phyloP scores from a whole-genome alignment of 2,329 filamentous ascomycete species.

The Neurospora sp. region DNA sequence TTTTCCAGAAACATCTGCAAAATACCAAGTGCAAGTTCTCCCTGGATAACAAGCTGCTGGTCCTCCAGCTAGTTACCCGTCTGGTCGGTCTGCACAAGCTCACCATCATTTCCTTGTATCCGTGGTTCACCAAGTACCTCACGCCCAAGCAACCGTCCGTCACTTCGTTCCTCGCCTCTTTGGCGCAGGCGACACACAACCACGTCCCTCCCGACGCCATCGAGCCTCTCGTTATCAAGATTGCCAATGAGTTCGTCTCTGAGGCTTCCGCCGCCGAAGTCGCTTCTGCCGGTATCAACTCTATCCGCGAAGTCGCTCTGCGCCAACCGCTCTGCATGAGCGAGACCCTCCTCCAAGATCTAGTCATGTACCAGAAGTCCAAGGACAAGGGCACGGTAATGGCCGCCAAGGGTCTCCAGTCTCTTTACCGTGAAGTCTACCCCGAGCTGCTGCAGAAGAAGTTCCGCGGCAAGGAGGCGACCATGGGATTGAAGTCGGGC shows the following conservation, averaged over 20 bases:
- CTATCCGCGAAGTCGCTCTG: slow-evolving; percentile 87
- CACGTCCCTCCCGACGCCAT: slow-evolving; percentile 87
- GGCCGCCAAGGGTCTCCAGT: slow-evolving; percentile 86
- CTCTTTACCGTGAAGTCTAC: slow-evolving; percentile 82
- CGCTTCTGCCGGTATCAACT: slow-evolving; percentile 82
- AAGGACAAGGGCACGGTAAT: slow-evolving; percentile 99
- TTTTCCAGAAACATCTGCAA: slow-evolving; percentile 87
- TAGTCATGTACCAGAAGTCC: slow-evolving; percentile 91
- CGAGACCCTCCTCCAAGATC: slow-evolving; percentile 87
- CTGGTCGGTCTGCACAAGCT: slow-evolving; percentile 89
- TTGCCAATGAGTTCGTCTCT: slow-evolving; percentile 96
- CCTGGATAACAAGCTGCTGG: slow-evolving; percentile 80
- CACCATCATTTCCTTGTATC: slow-evolving; percentile 83
- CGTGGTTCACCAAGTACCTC: slow-evolving; percentile 89
- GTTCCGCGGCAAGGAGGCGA: slow-evolving; percentile 84
- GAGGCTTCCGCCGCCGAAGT: slow-evolving; percentile 89
- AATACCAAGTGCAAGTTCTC: slow-evolving; percentile 76
- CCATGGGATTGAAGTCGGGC: slow-evolving; percentile 66
- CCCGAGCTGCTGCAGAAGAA: slow-evolving; percentile 82
- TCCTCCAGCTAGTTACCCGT: slow-evolving; percentile 81
- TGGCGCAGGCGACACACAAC: slow-evolving; percentile 85
- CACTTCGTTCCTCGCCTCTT: slow-evolving; percentile 82
- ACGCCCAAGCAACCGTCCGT: slow-evolving; percentile 82
- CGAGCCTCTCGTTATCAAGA: slow-evolving; percentile 85
- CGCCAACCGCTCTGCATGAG: slow-evolving; percentile 94